Evolutionary conservation across 345 rosid genomes (phyloP).

Genomic region (Ailanthus altissimus): DNA sequence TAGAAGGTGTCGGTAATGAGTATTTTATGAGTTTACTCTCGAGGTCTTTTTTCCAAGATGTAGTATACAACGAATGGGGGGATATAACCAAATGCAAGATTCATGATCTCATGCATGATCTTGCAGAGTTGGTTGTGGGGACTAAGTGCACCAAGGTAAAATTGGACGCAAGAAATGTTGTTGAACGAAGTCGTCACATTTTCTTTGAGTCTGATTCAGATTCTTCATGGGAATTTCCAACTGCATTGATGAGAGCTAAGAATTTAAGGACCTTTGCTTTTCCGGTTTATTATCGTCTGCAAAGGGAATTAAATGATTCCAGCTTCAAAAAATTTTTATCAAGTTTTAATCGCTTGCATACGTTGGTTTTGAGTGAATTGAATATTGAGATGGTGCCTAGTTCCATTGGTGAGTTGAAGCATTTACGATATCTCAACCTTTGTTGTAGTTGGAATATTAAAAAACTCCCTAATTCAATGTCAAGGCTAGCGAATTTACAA

Average conservation of each 20-base stretch:
- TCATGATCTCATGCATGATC: slow-evolving; percentile 32
- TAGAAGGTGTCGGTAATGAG: slow-evolving; percentile 8
- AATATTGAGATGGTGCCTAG: not conserved
- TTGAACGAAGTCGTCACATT: slow-evolving; percentile 12
- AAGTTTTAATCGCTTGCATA: not conserved
- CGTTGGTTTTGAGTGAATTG: not conserved
- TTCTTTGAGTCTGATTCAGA: not conserved
- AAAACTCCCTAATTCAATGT: slow-evolving; percentile 17
- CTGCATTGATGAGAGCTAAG: not conserved
- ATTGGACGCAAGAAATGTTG: not conserved
- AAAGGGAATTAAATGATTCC: not conserved
- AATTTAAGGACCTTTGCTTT: slow-evolving; percentile 2
- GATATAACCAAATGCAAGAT: slow-evolving; percentile 12
- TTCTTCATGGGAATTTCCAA: not conserved
- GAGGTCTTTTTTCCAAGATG: slow-evolving; percentile 22
- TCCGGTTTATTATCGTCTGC: not conserved
- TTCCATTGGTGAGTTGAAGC: slow-evolving; percentile 16
- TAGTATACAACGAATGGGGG: slow-evolving; percentile 11
- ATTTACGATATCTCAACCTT: slow-evolving; percentile 25
- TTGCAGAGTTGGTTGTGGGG: slow-evolving; percentile 23
- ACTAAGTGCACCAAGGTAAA: not conserved
- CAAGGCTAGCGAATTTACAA: slow-evolving; percentile 17
- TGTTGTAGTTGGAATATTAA: slow-evolving; percentile 6
- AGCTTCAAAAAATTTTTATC: not conserved
- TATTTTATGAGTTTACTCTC: slow-evolving; percentile 14